phyloP scores from a whole-genome alignment of 108 stramenopile species.

The Nitzschia putrida region DNA sequence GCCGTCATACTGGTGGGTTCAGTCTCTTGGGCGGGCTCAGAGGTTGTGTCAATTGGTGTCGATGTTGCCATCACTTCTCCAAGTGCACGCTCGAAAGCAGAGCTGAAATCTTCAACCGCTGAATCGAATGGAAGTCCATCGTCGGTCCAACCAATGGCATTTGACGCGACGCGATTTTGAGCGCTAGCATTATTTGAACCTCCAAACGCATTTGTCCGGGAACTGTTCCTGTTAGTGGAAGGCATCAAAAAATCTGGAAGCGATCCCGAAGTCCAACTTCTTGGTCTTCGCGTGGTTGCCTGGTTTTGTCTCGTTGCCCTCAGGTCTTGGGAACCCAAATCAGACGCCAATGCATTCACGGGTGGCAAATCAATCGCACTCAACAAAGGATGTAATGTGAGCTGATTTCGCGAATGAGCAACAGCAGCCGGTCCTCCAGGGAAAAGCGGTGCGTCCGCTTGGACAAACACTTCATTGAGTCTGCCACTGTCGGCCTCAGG shows the following conservation, averaged over 20 bases:
- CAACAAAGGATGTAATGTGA: constrained; percentile 65
- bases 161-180: constrained; percentile 14
- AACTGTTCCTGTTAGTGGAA: constrained; percentile 53
- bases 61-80: constrained; percentile 28
- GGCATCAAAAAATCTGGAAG: constrained; percentile 40
- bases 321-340: constrained; percentile 40
- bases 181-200: not conserved
- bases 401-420: constrained; percentile 51
- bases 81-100: constrained; percentile 64
- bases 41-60: not conserved
- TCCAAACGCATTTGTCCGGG: constrained; percentile 42
- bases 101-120: constrained; percentile 58
- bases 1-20: not conserved
- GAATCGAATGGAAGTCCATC: constrained; percentile 75
- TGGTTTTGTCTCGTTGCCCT: constrained; percentile 34
- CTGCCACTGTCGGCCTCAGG: constrained; percentile 25
- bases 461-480: constrained; percentile 23
- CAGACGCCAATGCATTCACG: constrained; percentile 63
- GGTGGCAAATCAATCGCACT: constrained; percentile 65
- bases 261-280: constrained; percentile 30
- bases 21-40: not conserved
- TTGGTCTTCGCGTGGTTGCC: constrained; percentile 29
- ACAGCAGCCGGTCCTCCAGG: constrained; percentile 77
- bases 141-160: constrained; percentile 71
- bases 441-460: constrained; percentile 67